Evolutionary conservation across 1,139 yeast species (phyloP), one percentile per base, ranked within the genome.

Genomic region (Yamadazyma atlantica): DNA sequence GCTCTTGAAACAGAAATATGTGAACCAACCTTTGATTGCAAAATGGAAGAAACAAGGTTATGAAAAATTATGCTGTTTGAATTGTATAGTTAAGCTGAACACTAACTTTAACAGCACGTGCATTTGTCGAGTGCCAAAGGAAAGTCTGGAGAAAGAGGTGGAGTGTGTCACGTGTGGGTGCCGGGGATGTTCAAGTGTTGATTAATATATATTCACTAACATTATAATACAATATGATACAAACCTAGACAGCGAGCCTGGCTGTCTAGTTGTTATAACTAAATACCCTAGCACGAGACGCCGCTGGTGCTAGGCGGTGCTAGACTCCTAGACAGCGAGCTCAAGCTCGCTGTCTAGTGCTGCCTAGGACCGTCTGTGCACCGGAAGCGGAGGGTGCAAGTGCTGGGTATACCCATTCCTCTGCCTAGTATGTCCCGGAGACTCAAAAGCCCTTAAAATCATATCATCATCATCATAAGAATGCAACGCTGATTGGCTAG

Each of bases 11-110:
- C 82, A 85, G 51, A 75, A 79, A 40, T 78, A 80, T 49, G 85
- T 78, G 2, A 92, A 89, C 55, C 78, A 69, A 5, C 74, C 78
- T 32, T 64, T 89, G 42, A 86, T 89, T 28, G 94, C 96, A 25
- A 89, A 89, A 58, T 89, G 97, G 97, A 82, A 82, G 59, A 88
- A 86, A 54, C 82, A 79, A 54, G 97, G 97, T 7, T 89, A 89
- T 59, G 97, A 89, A 55, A 77, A 83, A 42, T 64, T 89, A 38
- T 89, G 97, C 54, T 89, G 97, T 55, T 60, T 89, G 43, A 74
- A 78, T 47, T 89, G 97, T 55, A 86, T 89, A 29, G 80, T 80
- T 50, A 69, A 73, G n/a, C 64, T 60, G 29, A 87, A 83, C 45
- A 79, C 73, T 34, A 77, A 76, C 49, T 83, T 82, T 46, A 82